Evolutionary conservation across 345 rosid genomes (phyloP).

Genomic region (Boechera retrofracta): DNA sequence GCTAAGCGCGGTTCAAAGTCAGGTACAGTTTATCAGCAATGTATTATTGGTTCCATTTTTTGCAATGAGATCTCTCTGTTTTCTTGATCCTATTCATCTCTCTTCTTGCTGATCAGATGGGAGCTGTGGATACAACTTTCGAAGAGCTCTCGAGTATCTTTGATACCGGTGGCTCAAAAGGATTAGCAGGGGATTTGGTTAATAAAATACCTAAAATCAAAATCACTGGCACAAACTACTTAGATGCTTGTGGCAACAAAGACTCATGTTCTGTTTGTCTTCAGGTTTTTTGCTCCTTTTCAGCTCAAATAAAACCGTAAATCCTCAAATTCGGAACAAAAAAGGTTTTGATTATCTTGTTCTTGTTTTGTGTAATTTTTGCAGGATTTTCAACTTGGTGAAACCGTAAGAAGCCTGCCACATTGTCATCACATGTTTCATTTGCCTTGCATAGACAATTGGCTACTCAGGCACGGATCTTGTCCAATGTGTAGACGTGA

Average conservation of each 20-base stretch:
- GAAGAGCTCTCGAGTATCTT: conserved; percentile 86
- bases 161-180: conserved; percentile 79
- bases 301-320: background rate
- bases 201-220: conserved; percentile 83
- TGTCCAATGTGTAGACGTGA: conserved; percentile 97
- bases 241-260: conserved; percentile 80
- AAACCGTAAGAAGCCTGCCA: conserved; percentile 91
- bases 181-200: conserved; percentile 77
- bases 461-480: conserved; percentile 93
- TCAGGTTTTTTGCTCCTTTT: conserved; percentile 60
- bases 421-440: conserved; percentile 99
- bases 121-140: conserved; percentile 78
- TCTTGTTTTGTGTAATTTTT: background rate
- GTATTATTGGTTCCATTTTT: background rate
- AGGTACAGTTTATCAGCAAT: conserved; percentile 54
- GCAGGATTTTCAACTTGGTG: conserved; percentile 94
- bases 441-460: conserved; percentile 93
- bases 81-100: conserved; percentile 12
- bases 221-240: conserved; percentile 63
- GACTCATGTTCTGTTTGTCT: conserved; percentile 95
- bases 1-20: conserved; percentile 99
- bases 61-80: background rate
- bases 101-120: conserved; percentile 65
- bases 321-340: background rate
- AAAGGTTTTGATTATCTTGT: background rate